A percentile compares a stretch with the other conserved stretches of the same genome.
Conservation (phyloP, 768 basidiomycete species). For the Cyclocybe cylindracea region DNA sequence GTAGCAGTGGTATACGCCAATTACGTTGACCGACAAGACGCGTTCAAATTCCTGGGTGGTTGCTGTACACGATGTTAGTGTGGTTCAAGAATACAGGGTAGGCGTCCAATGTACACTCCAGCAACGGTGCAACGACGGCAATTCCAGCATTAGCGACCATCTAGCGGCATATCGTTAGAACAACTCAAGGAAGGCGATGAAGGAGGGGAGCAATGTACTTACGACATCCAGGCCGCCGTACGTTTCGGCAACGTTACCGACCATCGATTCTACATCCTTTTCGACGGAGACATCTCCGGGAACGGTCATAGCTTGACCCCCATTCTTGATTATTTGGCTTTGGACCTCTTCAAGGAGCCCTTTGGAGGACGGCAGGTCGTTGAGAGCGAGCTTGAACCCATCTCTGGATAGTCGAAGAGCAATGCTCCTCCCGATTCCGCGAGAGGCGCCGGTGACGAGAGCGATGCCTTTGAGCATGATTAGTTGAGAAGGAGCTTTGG, state of each 20-base stretch:
- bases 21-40: conserved; percentile 50
- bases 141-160: conserved; percentile 37
- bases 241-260: conserved; percentile 26
- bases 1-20: conserved; percentile 62
- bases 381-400: conserved; percentile 46
- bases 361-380: conserved; percentile 35
- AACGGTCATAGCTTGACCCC: conserved; percentile 17
- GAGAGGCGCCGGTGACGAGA: conserved; percentile 33
- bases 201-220: conserved; percentile 16
- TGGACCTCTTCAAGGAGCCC: conserved; percentile 27
- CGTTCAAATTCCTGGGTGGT: conserved; percentile 40
- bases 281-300: conserved; percentile 41
- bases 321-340: conserved; percentile 25
- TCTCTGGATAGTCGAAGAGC: conserved; percentile 47
- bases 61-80: conserved; percentile 18
- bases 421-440: conserved; percentile 50
- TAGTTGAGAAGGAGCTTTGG: too few species aligned
- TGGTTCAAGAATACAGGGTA: neutral
- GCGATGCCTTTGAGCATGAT: conserved; percentile 13
- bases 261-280: conserved; percentile 38
- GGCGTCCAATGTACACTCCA: conserved; percentile 15
- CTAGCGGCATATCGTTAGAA: conserved; percentile 9
- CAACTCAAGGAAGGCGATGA: neutral
- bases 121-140: conserved; percentile 10
- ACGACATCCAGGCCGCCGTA: conserved; percentile 52